These are phyloP conservation scores for Botryotinia calthae DNA, from an alignment of 2,329 filamentous ascomycete species.

Conservation along the genomic window DNA sequence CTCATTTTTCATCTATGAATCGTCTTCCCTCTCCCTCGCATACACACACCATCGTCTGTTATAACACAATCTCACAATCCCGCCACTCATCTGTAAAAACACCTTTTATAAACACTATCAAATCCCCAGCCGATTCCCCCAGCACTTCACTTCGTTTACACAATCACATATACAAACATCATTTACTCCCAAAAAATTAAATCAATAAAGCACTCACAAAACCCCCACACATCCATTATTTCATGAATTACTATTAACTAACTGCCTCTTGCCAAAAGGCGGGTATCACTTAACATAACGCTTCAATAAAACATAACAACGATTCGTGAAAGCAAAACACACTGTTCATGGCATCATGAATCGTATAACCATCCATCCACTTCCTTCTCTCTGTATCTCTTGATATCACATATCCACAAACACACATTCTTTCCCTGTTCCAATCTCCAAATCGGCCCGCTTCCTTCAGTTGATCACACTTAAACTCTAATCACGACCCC, in stretches of 20 bases:
- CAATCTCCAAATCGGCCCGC: background rate
- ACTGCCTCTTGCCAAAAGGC: conserved; percentile 9
- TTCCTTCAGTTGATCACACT: background rate
- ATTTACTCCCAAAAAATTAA: background rate
- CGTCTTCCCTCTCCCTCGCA: background rate
- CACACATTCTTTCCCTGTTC: background rate
- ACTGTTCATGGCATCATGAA: background rate
- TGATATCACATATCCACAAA: background rate
- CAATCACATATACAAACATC: background rate
- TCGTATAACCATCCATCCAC: background rate
- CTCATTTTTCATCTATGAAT: background rate
- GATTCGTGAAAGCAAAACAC: background rate
- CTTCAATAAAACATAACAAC: background rate
- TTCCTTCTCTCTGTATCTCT: background rate
- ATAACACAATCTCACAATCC: no score
- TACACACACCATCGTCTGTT: no score
- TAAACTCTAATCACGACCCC: conserved; percentile 31
- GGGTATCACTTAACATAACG: conserved; percentile 20
- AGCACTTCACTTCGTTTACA: background rate
- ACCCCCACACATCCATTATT: background rate
- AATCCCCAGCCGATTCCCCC: no score
- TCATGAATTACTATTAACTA: conserved; percentile 13
- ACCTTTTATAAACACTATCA: no score
- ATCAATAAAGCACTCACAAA: background rate
- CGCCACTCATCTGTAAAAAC: no score